These are phyloP conservation scores for Xylariaceae sp. DNA, from an alignment of 2,329 filamentous ascomycete species.

Conservation along the genomic window DNA sequence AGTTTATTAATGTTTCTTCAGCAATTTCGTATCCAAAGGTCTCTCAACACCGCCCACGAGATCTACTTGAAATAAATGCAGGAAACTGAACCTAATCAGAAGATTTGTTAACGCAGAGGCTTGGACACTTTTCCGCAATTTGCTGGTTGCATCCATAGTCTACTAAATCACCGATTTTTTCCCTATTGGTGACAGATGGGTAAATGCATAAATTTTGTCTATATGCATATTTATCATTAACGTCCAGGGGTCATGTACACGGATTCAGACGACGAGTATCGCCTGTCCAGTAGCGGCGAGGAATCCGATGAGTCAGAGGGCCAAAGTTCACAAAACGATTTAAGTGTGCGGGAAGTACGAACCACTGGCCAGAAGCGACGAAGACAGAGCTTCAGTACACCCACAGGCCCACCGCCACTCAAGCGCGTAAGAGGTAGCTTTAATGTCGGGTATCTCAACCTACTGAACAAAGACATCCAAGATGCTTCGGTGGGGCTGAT, in stretches of 20 bases:
- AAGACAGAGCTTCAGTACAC: constrained; percentile 31
- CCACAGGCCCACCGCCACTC: constrained; percentile 42
- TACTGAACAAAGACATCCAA: constrained; percentile 64
- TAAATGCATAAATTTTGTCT: constrained; percentile 27
- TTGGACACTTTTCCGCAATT: too few species aligned
- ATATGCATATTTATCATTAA: constrained; percentile 27
- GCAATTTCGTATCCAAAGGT: too few species aligned
- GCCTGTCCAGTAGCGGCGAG: constrained; percentile 2
- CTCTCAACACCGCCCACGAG: too few species aligned
- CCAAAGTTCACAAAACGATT: too few species aligned
- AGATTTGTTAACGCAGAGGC: too few species aligned
- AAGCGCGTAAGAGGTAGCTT: constrained; percentile 54
- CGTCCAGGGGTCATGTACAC: constrained; percentile 15
- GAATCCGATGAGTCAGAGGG: constrained; percentile 3
- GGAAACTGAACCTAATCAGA: too few species aligned
- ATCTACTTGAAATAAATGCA: too few species aligned
- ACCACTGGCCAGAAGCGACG: constrained; percentile 25
- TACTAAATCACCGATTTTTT: background rate
- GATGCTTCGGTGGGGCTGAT: constrained; percentile 52
- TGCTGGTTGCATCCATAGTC: too few species aligned
- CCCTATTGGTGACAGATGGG: too few species aligned
- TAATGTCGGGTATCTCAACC: constrained; percentile 54
- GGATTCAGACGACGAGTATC: constrained; percentile 27
- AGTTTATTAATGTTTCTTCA: too few species aligned
- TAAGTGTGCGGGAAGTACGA: too few species aligned